Evolutionary conservation across 768 basidiomycete species (phyloP).

Genomic region (Clitopilus passeckerianus): DNA sequence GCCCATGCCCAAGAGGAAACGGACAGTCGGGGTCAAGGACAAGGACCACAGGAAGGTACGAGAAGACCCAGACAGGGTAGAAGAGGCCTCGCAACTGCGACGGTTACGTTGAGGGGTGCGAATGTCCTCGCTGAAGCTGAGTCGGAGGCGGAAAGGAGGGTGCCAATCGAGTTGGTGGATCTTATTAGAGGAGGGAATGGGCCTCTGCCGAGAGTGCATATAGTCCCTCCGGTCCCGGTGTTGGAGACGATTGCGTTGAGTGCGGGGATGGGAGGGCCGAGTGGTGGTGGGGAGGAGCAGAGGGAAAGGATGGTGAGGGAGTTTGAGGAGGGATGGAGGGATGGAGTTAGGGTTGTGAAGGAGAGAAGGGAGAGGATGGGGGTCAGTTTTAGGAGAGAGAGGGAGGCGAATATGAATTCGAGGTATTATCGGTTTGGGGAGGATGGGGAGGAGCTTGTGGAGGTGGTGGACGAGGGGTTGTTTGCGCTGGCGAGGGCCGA

Average conservation of each 20-base stretch:
- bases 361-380: constrained; percentile 41
- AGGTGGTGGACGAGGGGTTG: neutral
- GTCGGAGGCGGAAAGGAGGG: neutral
- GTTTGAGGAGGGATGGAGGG: constrained; percentile 60
- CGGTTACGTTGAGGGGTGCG: constrained; percentile 43
- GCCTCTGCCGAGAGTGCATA: constrained; percentile 36
- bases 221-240: constrained; percentile 50
- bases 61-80: constrained; percentile 39
- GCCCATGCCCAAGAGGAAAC: constrained; percentile 5
- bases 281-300: neutral
- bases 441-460: neutral
- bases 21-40: neutral
- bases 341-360: constrained; percentile 50
- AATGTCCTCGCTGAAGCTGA: neutral
- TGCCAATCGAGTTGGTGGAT: too few relatives aligned
- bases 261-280: constrained; percentile 3
- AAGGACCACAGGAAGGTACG: neutral
- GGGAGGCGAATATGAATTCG: neutral
- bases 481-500: neutral
- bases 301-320: constrained; percentile 26
- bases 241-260: constrained; percentile 39
- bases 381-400: constrained; percentile 26
- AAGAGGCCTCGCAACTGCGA: constrained; percentile 59
- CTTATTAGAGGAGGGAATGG: neutral
- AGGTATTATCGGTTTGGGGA: neutral